Evolutionary conservation across 257 asterid genomes (phyloP).

Genomic region (Solanum tarapatanum): DNA sequence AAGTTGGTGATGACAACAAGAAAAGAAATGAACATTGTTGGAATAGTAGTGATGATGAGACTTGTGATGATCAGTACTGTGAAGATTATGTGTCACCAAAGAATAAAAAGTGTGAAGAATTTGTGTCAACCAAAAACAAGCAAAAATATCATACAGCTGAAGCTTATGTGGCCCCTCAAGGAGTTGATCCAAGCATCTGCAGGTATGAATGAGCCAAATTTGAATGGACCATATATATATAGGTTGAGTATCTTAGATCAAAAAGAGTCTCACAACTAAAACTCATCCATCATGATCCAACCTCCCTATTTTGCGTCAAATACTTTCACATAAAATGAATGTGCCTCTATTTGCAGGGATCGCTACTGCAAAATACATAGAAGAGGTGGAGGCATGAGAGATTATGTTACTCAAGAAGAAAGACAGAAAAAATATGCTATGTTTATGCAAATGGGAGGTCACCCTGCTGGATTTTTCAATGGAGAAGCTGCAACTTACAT

Average conservation of each 20-base stretch:
- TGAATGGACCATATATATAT: too few relatives aligned
- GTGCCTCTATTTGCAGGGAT: not conserved
- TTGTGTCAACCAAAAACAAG: constrained; percentile 5
- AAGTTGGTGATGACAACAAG: not conserved
- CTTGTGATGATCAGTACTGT: not conserved
- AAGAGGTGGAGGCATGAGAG: not conserved
- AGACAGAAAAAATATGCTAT: not conserved
- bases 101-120: not conserved
- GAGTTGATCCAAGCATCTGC: constrained; percentile 7
- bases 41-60: not conserved
- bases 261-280: not conserved
- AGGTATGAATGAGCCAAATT: not conserved
- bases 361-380: not conserved
- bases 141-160: not conserved
- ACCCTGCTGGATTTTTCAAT: not conserved
- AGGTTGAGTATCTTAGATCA: too few relatives aligned
- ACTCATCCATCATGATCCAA: not conserved
- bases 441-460: not conserved
- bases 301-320: not conserved
- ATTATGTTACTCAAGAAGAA: not conserved
- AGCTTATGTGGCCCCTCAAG: not conserved
- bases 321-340: not conserved
- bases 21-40: not conserved
- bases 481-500: not conserved
- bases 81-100: constrained; percentile 13